Percentiles rank a stretch among this genome's conserved stretches.
phyloP scores from a whole-genome alignment of 306 rosid species.

The Aeschynomene evenia region DNA sequence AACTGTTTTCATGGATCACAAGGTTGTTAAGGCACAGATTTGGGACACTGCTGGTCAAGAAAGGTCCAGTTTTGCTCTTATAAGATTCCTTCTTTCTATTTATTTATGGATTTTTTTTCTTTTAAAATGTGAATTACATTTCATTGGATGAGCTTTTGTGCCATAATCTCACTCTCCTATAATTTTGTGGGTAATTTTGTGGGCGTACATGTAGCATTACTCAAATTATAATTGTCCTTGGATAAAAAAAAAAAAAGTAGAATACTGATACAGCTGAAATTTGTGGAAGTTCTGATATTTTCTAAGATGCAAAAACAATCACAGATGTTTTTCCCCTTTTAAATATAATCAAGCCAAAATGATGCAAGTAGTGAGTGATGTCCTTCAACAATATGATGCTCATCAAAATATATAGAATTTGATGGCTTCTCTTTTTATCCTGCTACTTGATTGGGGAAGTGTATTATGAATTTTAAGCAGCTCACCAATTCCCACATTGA shows the following conservation, averaged over 20 bases:
- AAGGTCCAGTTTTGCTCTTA: slow-evolving; percentile 49
- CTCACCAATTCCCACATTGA: neutral
- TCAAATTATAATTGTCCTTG: neutral
- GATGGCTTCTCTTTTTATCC: neutral
- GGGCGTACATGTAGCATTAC: too few species aligned
- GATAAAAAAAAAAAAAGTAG: neutral
- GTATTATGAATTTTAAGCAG: neutral
- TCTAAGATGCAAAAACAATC: neutral
- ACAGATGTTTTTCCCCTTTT: neutral
- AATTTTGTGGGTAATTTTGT: too few species aligned
- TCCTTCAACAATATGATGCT: neutral
- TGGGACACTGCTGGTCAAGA: slow-evolving; percentile 99
- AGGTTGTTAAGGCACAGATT: slow-evolving; percentile 87
- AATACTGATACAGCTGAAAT: neutral
- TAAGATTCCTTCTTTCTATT: too few species aligned
- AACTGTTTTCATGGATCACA: slow-evolving; percentile 78
- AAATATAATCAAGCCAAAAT: neutral
- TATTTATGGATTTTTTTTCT: neutral
- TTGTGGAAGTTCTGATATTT: slow-evolving; percentile 20
- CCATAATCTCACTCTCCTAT: neutral
- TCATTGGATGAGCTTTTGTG: neutral
- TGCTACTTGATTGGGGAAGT: neutral
- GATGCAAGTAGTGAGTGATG: neutral
- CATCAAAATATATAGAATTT: slow-evolving; percentile 5
- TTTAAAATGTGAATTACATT: neutral